These are phyloP conservation scores for Zea mays DNA, from an alignment of 176 grass and related monocot genomes.

Conservation along the genomic window DNA sequence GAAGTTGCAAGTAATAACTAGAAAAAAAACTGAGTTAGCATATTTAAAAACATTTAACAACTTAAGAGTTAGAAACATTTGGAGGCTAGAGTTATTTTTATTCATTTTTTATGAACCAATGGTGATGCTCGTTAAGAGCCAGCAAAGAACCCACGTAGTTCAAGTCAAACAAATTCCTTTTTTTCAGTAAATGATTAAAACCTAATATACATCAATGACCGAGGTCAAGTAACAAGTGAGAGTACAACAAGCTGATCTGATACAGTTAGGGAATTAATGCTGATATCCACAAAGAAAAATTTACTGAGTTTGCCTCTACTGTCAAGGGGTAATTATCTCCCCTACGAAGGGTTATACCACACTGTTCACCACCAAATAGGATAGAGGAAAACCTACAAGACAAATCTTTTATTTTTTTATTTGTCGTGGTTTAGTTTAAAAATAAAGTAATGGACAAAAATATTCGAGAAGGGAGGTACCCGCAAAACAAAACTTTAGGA, in stretches of 20 bases:
- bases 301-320: background rate
- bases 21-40: too few relatives aligned
- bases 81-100: too few relatives aligned
- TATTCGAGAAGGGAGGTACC: too few relatives aligned
- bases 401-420: background rate
- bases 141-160: background rate
- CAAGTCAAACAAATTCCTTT: background rate
- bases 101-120: too few relatives aligned
- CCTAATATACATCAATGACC: conserved; percentile 30
- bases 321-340: background rate
- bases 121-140: too few relatives aligned
- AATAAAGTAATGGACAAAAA: too few relatives aligned
- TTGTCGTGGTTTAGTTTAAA: too few relatives aligned
- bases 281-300: background rate
- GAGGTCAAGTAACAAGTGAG: conserved; percentile 25
- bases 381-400: conserved; percentile 23
- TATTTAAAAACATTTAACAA: too few relatives aligned
- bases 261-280: conserved; percentile 22
- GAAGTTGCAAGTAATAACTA: too few relatives aligned
- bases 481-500: conserved; percentile 3
- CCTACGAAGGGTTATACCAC: conserved; percentile 13
- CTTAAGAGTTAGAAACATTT: too few relatives aligned
- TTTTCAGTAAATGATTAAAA: conserved; percentile 9
- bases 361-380: conserved; percentile 12
- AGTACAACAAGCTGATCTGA: conserved; percentile 29